A percentile compares a stretch with the other conserved stretches of the same genome.
These are phyloP conservation scores for Saturnispora hagleri DNA, from an alignment of 805 yeast genomes.

Conservation along the genomic window DNA sequence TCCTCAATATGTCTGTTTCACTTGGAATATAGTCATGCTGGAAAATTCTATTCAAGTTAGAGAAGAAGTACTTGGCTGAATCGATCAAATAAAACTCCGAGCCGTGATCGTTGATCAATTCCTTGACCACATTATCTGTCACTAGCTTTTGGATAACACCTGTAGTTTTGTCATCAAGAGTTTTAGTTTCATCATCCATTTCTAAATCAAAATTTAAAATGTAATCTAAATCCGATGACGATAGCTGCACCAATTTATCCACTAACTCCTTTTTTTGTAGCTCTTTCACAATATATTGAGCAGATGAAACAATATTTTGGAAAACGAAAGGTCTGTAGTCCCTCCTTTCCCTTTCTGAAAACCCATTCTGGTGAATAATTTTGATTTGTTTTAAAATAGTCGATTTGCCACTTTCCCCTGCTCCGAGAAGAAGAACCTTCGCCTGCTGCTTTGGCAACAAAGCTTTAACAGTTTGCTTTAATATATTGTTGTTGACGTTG, in stretches of 20 bases:
- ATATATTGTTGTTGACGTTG: neutral
- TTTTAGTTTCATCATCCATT: slow-evolving; percentile 35
- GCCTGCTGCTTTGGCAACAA: slow-evolving; percentile 33
- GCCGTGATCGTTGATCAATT: slow-evolving; percentile 48
- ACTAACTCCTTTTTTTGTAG: slow-evolving; percentile 42
- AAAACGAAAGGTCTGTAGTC: slow-evolving; percentile 75
- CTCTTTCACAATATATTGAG: slow-evolving; percentile 61
- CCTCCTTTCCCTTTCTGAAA: slow-evolving; percentile 56
- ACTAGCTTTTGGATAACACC: slow-evolving; percentile 43
- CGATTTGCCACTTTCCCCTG: slow-evolving; percentile 83
- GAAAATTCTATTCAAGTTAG: slow-evolving; percentile 54
- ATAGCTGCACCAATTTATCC: slow-evolving; percentile 25
- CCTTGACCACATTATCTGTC: slow-evolving; percentile 46
- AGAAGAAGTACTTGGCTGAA: slow-evolving; percentile 71
- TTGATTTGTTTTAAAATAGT: slow-evolving; percentile 78
- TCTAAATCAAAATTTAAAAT: slow-evolving; percentile 40
- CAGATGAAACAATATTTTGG: slow-evolving; percentile 69
- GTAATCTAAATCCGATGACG: slow-evolving; percentile 32
- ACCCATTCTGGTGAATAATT: slow-evolving; percentile 65
- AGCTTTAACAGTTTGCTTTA: neutral
- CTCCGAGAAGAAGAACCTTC: slow-evolving; percentile 71
- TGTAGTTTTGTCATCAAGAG: slow-evolving; percentile 43
- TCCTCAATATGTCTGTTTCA: slow-evolving; percentile 69
- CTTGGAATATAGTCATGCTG: slow-evolving; percentile 57
- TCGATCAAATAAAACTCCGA: slow-evolving; percentile 77